Conservation (phyloP, 2,329 filamentous ascomycete species). For the Paecilomyces sp. region DNA sequence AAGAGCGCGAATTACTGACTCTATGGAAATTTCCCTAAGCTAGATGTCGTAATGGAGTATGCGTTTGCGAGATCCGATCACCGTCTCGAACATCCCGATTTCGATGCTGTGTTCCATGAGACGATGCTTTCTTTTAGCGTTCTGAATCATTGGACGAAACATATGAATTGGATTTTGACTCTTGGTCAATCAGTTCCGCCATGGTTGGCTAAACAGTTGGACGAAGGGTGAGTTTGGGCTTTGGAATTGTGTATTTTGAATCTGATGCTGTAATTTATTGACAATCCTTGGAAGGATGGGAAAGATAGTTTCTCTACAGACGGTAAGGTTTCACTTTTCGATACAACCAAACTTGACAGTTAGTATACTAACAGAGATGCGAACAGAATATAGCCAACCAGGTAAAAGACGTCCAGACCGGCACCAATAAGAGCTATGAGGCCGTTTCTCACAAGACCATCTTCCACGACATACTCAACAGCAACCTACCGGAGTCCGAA, state of each 20-base stretch:
- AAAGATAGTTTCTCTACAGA: background rate
- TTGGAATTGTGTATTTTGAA: background rate
- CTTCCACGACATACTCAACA: conserved; percentile 16
- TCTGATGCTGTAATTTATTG: background rate
- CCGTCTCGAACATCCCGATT: conserved; percentile 3
- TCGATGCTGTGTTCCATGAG: conserved; percentile 3
- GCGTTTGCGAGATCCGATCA: conserved; percentile 2
- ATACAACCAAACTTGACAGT: background rate
- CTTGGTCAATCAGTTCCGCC: conserved; percentile 1
- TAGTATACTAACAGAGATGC: background rate
- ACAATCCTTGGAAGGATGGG: background rate
- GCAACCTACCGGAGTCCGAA: conserved; percentile 19
- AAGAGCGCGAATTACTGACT: background rate
- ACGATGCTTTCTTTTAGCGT: background rate
- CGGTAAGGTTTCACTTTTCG: background rate
- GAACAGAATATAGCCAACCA: background rate
- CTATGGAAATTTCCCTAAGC: too few species aligned
- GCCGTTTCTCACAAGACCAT: conserved; percentile 16
- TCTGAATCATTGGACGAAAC: background rate
- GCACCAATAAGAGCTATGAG: conserved; percentile 5
- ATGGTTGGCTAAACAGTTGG: background rate
- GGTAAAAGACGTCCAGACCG: conserved; percentile 6
- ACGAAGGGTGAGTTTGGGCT: background rate
- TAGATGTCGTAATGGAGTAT: background rate
- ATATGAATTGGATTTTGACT: conserved; percentile 3